Evolutionary conservation across 768 basidiomycete genomes (phyloP).

Genomic region (Albatrellus ellisii): DNA sequence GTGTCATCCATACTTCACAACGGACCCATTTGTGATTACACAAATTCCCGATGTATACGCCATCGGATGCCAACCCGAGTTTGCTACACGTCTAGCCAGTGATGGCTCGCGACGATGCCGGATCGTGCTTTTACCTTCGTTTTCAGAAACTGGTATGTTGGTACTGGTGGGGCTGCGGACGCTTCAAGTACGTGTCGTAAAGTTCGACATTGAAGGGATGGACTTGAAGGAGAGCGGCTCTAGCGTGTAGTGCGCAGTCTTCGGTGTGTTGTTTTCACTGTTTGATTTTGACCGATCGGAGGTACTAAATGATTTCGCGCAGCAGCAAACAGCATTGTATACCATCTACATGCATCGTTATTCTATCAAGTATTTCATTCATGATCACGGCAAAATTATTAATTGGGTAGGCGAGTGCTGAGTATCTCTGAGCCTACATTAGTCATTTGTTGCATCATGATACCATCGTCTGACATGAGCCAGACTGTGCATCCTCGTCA

Average conservation of each 20-base stretch:
- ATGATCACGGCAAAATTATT: too few species aligned
- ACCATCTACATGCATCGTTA: too few species aligned
- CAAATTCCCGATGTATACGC: slow-evolving; percentile 85
- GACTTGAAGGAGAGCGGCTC: background rate
- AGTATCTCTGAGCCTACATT: too few species aligned
- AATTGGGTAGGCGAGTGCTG: too few species aligned
- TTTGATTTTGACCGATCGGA: too few species aligned
- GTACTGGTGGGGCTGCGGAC: slow-evolving; percentile 12
- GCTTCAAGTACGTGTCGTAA: slow-evolving; percentile 10
- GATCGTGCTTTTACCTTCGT: slow-evolving; percentile 12
- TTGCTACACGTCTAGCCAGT: slow-evolving; percentile 57
- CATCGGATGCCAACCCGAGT: slow-evolving; percentile 81
- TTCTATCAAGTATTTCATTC: too few species aligned
- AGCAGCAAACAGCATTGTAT: too few species aligned
- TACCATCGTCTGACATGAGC: too few species aligned
- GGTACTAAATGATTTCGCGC: too few species aligned
- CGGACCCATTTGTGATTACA: slow-evolving; percentile 83
- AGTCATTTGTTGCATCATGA: too few species aligned
- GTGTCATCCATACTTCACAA: slow-evolving; percentile 87
- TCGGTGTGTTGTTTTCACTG: background rate
- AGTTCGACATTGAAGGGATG: background rate
- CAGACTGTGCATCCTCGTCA: too few species aligned
- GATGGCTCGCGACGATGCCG: slow-evolving; percentile 20
- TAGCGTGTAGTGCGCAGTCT: background rate
- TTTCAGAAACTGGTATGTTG: slow-evolving; percentile 11